These are phyloP conservation scores for Exophiala sp. DNA, from an alignment of 2,329 filamentous ascomycete genomes.

Conservation along the genomic window DNA sequence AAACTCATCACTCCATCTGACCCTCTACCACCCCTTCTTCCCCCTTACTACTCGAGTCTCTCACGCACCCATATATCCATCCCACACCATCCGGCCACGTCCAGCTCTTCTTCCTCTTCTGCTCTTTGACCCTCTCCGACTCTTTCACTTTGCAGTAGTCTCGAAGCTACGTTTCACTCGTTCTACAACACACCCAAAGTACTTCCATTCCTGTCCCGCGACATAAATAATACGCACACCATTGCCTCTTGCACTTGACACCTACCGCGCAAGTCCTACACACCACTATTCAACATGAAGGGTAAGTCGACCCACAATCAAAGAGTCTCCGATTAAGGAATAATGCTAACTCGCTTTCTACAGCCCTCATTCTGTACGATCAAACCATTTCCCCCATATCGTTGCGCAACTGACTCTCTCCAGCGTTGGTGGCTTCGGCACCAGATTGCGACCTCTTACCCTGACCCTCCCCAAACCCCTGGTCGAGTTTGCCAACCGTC, in stretches of 20 bases:
- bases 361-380: slow-evolving; percentile 27
- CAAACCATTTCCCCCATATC: slow-evolving; percentile 9
- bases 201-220: not conserved
- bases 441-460: slow-evolving; percentile 91
- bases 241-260: not conserved
- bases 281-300: slow-evolving; percentile 37
- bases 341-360: slow-evolving; percentile 7
- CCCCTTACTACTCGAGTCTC: not conserved
- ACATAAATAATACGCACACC: not conserved
- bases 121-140: slow-evolving; percentile 19
- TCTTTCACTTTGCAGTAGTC: slow-evolving; percentile 9
- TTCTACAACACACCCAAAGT: slow-evolving; percentile 2
- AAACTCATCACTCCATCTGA: no score
- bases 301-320: slow-evolving; percentile 33
- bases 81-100: not conserved
- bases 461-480: slow-evolving; percentile 95
- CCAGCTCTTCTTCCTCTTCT: slow-evolving; percentile 1
- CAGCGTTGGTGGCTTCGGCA: slow-evolving; percentile 98
- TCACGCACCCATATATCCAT: not conserved
- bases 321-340: slow-evolving; percentile 3
- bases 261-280: not conserved
- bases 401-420: slow-evolving; percentile 55
- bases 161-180: slow-evolving; percentile 20
- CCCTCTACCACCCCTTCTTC: not conserved
- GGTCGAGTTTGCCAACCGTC: slow-evolving; percentile 97